Evolutionary conservation across 73 alveolate genomes (phyloP).

Genomic region (Tetrahymena malaccensis): DNA sequence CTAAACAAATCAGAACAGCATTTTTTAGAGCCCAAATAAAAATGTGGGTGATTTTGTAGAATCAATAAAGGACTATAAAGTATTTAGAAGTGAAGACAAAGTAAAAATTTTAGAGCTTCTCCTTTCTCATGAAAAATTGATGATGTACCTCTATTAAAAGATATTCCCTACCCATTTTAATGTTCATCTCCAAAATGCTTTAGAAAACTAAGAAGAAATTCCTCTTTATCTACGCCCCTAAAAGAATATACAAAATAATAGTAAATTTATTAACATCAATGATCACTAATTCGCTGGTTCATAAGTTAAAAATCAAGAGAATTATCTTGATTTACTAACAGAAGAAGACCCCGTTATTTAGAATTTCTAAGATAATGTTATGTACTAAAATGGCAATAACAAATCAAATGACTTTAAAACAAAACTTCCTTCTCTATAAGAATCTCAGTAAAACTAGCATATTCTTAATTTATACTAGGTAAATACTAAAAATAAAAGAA

Average conservation of each 20-base stretch:
- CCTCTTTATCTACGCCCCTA: not conserved
- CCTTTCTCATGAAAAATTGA: slow-evolving; percentile 43
- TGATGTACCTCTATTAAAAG: slow-evolving; percentile 46
- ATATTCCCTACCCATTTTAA: slow-evolving; percentile 48
- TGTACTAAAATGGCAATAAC: not conserved
- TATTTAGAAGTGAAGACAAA: slow-evolving; percentile 33
- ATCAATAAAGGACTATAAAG: not conserved
- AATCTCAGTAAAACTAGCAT: not conserved
- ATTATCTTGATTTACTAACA: not conserved
- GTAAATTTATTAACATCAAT: not conserved
- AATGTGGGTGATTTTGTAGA: not conserved
- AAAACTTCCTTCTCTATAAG: not conserved
- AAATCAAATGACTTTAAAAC: not conserved
- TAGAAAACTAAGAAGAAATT: not conserved
- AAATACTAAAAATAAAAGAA: not conserved
- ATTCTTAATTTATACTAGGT: not conserved
- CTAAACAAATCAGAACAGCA: not conserved
- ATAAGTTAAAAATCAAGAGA: not conserved
- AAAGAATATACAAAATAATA: not conserved
- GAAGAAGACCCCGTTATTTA: not conserved
- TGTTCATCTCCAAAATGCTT: not conserved
- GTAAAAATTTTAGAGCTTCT: slow-evolving; percentile 45
- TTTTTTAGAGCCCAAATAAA: not conserved
- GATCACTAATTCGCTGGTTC: not conserved
- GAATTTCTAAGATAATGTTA: not conserved